phyloP scores from a whole-genome alignment of 129 eudicot species.

The Flaveria linearis region DNA sequence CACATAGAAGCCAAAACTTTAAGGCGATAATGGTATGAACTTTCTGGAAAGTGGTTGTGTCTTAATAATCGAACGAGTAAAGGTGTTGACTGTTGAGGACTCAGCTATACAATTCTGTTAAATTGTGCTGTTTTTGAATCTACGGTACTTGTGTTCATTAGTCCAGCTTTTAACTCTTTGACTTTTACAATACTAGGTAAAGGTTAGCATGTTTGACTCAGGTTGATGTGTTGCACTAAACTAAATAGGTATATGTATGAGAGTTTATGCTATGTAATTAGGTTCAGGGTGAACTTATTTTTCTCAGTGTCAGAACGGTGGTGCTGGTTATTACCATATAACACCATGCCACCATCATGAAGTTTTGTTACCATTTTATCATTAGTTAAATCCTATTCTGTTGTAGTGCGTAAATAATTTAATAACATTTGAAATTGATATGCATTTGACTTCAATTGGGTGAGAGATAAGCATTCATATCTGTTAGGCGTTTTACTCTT shows the following conservation, averaged over 20 bases:
- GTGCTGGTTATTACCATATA: background rate
- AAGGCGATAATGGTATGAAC: background rate
- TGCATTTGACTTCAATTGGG: background rate
- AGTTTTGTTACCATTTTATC: slow-evolving; percentile 1
- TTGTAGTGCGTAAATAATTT: background rate
- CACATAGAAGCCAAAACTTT: background rate
- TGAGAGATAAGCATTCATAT: background rate
- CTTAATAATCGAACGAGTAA: background rate
- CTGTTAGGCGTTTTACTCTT: background rate
- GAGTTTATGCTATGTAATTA: background rate
- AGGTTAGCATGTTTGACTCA: slow-evolving; percentile 13
- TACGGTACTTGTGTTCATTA: background rate
- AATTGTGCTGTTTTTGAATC: background rate
- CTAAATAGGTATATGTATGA: background rate
- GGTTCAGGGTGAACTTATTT: background rate
- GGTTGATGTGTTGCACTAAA: background rate
- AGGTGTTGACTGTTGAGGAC: background rate
- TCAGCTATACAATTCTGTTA: background rate
- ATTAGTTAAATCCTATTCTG: background rate
- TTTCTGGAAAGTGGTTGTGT: slow-evolving; percentile 7
- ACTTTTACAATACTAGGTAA: slow-evolving; percentile 8
- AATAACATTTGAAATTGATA: background rate
- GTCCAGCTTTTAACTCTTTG: background rate
- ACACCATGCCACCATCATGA: background rate
- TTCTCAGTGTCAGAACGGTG: background rate